Evolutionary conservation across 1,139 yeast genomes (phyloP).

Genomic region (Martiniozyma asiatica): DNA sequence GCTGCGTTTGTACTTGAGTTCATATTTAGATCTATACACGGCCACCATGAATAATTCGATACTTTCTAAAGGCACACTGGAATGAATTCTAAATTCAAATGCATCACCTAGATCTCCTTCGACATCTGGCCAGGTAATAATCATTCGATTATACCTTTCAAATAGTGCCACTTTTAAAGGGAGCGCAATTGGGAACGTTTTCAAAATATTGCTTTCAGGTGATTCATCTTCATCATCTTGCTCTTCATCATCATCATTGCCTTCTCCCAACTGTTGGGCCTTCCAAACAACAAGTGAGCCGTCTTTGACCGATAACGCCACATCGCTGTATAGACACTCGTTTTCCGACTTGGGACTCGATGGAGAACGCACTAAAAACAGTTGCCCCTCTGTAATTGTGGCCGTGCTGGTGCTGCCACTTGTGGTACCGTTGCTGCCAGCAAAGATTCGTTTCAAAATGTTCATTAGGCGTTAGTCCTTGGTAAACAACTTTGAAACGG

Average conservation of each 20-base stretch:
- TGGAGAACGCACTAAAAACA: slow-evolving; percentile 62
- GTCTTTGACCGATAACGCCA: slow-evolving; percentile 58
- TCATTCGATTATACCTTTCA: slow-evolving; percentile 29
- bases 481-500: no score
- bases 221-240: slow-evolving; percentile 35
- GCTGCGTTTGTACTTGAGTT: slow-evolving; percentile 53
- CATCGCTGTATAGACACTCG: slow-evolving; percentile 78
- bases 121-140: slow-evolving; percentile 70
- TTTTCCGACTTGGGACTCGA: slow-evolving; percentile 76
- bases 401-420: no score
- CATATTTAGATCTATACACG: slow-evolving; percentile 62
- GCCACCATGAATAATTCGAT: slow-evolving; percentile 55
- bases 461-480: no score
- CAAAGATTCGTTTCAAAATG: no score
- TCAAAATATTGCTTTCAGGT: slow-evolving; percentile 31
- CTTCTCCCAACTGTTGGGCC: slow-evolving; percentile 33
- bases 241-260: slow-evolving; percentile 41
- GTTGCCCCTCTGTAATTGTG: slow-evolving; percentile 68
- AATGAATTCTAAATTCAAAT: slow-evolving; percentile 67
- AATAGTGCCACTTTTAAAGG: slow-evolving; percentile 41
- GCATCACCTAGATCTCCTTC: slow-evolving; percentile 82
- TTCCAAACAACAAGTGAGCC: slow-evolving; percentile 65
- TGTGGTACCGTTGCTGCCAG: no score
- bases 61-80: slow-evolving; percentile 41
- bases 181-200: slow-evolving; percentile 55